phyloP scores from a whole-genome alignment of 2,329 filamentous ascomycete genomes.

The Waltergamsia citrina region DNA sequence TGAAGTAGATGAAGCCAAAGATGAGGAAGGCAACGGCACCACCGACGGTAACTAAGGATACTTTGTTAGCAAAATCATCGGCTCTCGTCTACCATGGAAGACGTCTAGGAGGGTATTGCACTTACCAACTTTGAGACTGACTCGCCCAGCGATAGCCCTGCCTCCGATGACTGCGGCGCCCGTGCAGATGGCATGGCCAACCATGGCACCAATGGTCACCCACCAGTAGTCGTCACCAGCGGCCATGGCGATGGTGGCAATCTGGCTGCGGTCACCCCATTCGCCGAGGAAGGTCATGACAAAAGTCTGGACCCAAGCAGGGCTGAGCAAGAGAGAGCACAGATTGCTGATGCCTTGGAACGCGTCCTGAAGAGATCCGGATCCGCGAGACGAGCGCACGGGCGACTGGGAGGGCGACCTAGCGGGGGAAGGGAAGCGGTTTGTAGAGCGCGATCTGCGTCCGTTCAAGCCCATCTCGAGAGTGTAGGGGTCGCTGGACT shows the following conservation, averaged over 20 bases:
- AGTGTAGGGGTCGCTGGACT: conserved; percentile 62
- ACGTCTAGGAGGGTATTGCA: conserved; percentile 15
- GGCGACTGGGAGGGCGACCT: conserved; percentile 74
- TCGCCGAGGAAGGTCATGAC: conserved; percentile 98
- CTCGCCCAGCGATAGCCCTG: conserved; percentile 81
- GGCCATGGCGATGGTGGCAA: conserved; percentile 97
- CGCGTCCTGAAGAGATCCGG: conserved; percentile 26
- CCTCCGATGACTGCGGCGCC: conserved; percentile 87
- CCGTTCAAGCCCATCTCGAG: conserved; percentile 73
- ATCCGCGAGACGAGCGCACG: conserved; percentile 43
- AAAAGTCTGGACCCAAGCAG: conserved; percentile 98
- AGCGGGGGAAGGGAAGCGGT: conserved; percentile 69
- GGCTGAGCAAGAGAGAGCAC: conserved; percentile 77
- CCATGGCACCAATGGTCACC: conserved; percentile 83
- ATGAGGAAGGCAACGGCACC: conserved; percentile 83
- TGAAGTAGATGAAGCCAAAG: conserved; percentile 85
- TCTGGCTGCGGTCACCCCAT: conserved; percentile 96
- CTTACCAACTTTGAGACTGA: conserved; percentile 94
- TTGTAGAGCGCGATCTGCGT: conserved; percentile 58
- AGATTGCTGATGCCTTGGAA: conserved; percentile 71
- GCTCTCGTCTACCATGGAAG: neutral
- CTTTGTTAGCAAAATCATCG: conserved; percentile 12
- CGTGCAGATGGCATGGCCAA: conserved; percentile 84
- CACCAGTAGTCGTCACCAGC: conserved; percentile 98
- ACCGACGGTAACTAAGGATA: conserved; percentile 74